These are phyloP conservation scores for Boletus nobilissimus DNA, from an alignment of 1,284 basidiomycete species.

Conservation along the genomic window DNA sequence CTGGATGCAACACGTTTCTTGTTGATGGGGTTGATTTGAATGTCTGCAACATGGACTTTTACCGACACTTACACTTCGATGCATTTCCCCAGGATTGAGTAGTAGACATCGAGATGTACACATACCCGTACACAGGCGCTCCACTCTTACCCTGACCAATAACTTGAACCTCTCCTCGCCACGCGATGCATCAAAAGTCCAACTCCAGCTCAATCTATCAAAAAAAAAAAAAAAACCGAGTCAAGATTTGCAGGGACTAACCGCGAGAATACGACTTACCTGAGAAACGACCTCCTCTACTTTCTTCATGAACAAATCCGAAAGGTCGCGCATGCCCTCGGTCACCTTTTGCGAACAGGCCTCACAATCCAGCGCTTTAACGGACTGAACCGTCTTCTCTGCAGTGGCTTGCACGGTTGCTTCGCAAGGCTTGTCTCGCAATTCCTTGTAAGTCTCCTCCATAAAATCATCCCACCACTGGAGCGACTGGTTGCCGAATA, in stretches of 20 bases:
- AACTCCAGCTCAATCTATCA: slow-evolving; percentile 9
- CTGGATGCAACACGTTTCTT: too few relatives aligned
- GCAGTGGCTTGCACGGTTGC: slow-evolving; percentile 16
- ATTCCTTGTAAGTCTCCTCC: slow-evolving; percentile 6
- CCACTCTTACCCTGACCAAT: too few relatives aligned
- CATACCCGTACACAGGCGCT: too few relatives aligned
- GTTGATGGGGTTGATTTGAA: neutral
- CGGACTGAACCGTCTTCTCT: slow-evolving; percentile 13
- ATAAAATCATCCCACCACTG: slow-evolving; percentile 34
- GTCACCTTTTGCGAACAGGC: slow-evolving; percentile 17
- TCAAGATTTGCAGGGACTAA: neutral
- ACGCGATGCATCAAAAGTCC: neutral
- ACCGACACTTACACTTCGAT: too few relatives aligned
- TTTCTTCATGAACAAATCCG: slow-evolving; percentile 25
- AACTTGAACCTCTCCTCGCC: neutral
- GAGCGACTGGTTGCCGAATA: neutral
- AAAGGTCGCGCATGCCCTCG: slow-evolving; percentile 33
- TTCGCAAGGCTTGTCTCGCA: slow-evolving; percentile 32
- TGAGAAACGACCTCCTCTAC: slow-evolving; percentile 30
- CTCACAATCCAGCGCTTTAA: slow-evolving; percentile 19
- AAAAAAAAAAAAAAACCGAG: neutral
- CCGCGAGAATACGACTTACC: neutral
- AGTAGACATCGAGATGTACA: slow-evolving; percentile 13
- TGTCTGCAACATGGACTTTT: slow-evolving; percentile 10
- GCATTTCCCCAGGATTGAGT: slow-evolving; percentile 29